These are phyloP conservation scores for Pseudozyma flocculosa DNA, from an alignment of 1,284 basidiomycete species.

Conservation along the genomic window DNA sequence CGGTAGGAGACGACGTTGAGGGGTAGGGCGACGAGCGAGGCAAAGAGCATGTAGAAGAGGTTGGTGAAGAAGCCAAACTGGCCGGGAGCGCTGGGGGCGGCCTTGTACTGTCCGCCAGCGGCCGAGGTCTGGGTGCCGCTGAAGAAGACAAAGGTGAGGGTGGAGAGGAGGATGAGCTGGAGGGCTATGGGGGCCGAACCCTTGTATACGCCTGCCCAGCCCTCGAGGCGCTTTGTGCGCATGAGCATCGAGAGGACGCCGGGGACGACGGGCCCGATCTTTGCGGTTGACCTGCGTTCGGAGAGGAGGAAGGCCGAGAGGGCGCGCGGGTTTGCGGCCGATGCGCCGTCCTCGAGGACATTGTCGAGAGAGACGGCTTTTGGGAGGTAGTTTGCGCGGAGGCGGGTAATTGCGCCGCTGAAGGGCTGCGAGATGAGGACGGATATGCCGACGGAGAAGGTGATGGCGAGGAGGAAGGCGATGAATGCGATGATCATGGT, in stretches of 20 bases:
- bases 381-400: slow-evolving; percentile 56
- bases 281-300: slow-evolving; percentile 39
- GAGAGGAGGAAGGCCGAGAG: slow-evolving; percentile 37
- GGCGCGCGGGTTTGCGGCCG: slow-evolving; percentile 18
- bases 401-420: slow-evolving; percentile 47
- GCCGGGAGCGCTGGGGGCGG: slow-evolving; percentile 42
- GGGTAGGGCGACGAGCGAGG: slow-evolving; percentile 40
- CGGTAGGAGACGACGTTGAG: slow-evolving; percentile 48
- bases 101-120: slow-evolving; percentile 40
- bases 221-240: slow-evolving; percentile 49
- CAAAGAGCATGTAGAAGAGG: slow-evolving; percentile 43
- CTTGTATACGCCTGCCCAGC: slow-evolving; percentile 54
- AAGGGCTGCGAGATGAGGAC: slow-evolving; percentile 51
- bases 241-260: slow-evolving; percentile 49
- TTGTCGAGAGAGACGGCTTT: slow-evolving; percentile 54
- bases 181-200: slow-evolving; percentile 37
- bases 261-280: slow-evolving; percentile 53
- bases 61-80: slow-evolving; percentile 48
- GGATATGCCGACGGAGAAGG: slow-evolving; percentile 36
- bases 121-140: slow-evolving; percentile 10
- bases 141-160: slow-evolving; percentile 44
- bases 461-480: slow-evolving; percentile 35
- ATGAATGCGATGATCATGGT: slow-evolving; percentile 19
- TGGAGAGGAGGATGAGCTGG: slow-evolving; percentile 29
- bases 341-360: slow-evolving; percentile 50